Percentiles rank a stretch among this genome's conserved stretches.
Conservation (phyloP, 768 basidiomycete species). For the Mycena latifolia region DNA sequence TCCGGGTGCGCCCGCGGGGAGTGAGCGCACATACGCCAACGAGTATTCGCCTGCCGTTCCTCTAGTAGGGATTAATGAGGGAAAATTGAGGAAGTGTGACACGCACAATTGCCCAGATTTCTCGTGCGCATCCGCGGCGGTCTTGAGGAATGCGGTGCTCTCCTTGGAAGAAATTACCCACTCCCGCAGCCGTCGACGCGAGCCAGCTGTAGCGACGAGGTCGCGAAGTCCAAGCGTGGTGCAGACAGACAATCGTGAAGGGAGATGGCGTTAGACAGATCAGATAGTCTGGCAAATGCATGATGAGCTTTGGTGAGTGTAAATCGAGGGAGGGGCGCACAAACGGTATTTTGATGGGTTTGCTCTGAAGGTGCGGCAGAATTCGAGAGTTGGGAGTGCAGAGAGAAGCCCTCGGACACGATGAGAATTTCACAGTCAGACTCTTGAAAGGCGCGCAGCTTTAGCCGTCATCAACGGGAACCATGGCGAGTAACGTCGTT, state of each 20-base stretch:
- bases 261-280: constrained; percentile 84
- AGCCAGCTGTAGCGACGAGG: constrained; percentile 67
- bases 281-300: constrained; percentile 69
- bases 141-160: constrained; percentile 75
- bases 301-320: constrained; percentile 28
- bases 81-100: background rate
- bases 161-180: constrained; percentile 77
- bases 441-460: too few species aligned
- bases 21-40: constrained; percentile 69
- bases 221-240: constrained; percentile 72
- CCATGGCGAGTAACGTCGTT: too few species aligned
- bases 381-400: constrained; percentile 71
- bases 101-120: constrained; percentile 72
- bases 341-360: constrained; percentile 80
- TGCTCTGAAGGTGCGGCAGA: constrained; percentile 62
- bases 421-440: too few species aligned
- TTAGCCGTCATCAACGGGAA: too few species aligned
- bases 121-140: constrained; percentile 69
- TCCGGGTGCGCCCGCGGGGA: constrained; percentile 67
- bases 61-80: constrained; percentile 40
- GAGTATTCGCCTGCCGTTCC: constrained; percentile 73
- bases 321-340: constrained; percentile 56
- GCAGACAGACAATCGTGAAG: constrained; percentile 74
- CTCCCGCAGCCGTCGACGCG: constrained; percentile 74
- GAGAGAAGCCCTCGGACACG: too few species aligned